Base-by-base conservation (phyloP, 192 early-diverging fungal species). In the Allomyces macrogynus region DNA sequence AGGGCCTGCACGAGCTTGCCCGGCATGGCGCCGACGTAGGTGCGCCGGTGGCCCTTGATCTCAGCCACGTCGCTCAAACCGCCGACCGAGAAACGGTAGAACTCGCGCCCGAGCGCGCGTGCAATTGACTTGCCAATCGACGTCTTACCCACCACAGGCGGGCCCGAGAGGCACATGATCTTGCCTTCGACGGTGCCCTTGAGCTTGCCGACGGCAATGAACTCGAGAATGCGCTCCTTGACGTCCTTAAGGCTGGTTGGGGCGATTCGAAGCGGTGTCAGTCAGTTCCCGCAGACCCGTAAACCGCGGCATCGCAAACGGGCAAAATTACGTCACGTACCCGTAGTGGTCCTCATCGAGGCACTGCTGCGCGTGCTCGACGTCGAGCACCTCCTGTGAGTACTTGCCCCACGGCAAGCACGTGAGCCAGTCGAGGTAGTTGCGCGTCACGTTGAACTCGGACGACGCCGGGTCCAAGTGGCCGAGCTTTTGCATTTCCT, bases 11-110 rank as follows among this genome's bases (percentile, higher is more conserved):
- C 84, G 18, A 99, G 92, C 74, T 99, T 99, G 54, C 96, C 96
- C 22, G 96, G 96, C 96, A 99, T 99, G 8, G 96, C 96, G 61
- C 96, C 96, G 10, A 99, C 96, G 73, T 99, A 99, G 5, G 96
- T 99, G 62, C 96, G 80, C 43, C 96, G 86, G 76, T 97, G 96
- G 24, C 93, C 96, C 81, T 99, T 99, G 73, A 99, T 95, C 73
- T 99, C 96, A 22, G 96, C 96, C 22, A 97, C 96, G 70, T 99
- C 96, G 0, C 89, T 91, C 69, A 99, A 72, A 0, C 96, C 96
- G 63, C 96, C 96, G 23, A 99, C 96, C 67, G 86, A 88, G 78
- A 99, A 99, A 25, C 96, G 79, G 76, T 86, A 99, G 72, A 97
- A 99, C 73, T 95, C 91, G 23, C 96, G 83, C 62, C 85, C 86